These are phyloP conservation scores for Tolypocladium paradoxum DNA, from an alignment of 2,329 filamentous ascomycete species.

Conservation along the genomic window DNA sequence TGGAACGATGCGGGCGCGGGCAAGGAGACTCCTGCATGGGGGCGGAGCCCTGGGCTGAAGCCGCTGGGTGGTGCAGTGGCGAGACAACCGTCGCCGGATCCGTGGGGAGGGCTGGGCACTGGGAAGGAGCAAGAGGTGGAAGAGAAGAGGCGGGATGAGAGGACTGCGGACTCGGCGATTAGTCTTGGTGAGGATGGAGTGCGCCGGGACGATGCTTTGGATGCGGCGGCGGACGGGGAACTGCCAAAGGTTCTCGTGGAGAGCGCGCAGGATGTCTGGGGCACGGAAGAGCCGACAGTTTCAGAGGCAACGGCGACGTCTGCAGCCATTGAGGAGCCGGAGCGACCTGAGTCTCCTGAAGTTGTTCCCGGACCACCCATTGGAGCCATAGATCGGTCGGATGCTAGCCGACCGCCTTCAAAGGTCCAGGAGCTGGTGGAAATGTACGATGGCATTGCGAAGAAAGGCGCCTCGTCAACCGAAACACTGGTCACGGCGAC, in stretches of 20 bases:
- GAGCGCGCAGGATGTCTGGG: not conserved
- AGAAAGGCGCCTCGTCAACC: constrained; percentile 6
- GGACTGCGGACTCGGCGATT: constrained; percentile 18
- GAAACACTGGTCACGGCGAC: not conserved
- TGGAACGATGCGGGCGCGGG: constrained; percentile 21
- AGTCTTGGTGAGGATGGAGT: constrained; percentile 12
- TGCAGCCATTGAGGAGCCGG: not conserved
- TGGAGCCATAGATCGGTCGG: constrained; percentile 3
- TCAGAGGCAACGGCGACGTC: not conserved
- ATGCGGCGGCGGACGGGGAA: not conserved
- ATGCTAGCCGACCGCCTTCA: constrained; percentile 19
- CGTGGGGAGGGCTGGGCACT: constrained; percentile 14
- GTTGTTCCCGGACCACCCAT: constrained; percentile 8
- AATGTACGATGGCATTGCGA: constrained; percentile 36
- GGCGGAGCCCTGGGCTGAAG: constrained; percentile 20
- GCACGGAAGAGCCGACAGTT: not conserved
- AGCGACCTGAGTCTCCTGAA: constrained; percentile 9
- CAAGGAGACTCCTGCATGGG: constrained; percentile 18
- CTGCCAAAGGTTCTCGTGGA: not conserved
- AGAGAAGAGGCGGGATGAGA: constrained; percentile 9
- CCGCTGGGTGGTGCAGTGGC: constrained; percentile 12
- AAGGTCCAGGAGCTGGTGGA: constrained; percentile 41
- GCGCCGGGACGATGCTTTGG: not conserved
- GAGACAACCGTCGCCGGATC: constrained; percentile 17
- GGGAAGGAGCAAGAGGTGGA: constrained; percentile 10